A percentile compares a stretch with the other conserved stretches of the same genome.
Evolutionary conservation across 345 rosid genomes (phyloP).

Genomic region (Cardamine occulta): DNA sequence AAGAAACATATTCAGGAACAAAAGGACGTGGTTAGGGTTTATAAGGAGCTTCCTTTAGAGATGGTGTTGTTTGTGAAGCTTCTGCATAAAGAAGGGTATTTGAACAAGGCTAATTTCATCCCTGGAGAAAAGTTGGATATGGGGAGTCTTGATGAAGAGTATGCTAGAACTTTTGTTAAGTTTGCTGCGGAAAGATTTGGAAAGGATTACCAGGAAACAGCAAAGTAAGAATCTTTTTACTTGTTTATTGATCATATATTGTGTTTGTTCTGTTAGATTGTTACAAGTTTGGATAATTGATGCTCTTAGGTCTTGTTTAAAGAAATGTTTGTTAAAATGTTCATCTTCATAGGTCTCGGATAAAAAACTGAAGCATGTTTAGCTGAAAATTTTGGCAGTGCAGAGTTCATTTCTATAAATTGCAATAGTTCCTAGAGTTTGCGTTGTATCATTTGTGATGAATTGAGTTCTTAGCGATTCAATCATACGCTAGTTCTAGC

Average conservation of each 20-base stretch:
- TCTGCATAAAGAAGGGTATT: slow-evolving; percentile 64
- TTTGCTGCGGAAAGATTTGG: slow-evolving; percentile 64
- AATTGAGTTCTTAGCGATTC: neutral
- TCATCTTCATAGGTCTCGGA: neutral
- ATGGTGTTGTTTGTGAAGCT: slow-evolving; percentile 58
- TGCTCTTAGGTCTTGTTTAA: neutral
- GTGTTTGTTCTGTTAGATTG: slow-evolving; percentile 1
- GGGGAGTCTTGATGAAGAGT: slow-evolving; percentile 58
- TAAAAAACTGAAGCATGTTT: neutral
- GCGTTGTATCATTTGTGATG: neutral
- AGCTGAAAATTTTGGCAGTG: neutral
- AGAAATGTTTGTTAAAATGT: neutral
- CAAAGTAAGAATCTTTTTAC: slow-evolving; percentile 58
- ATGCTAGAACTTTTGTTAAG: slow-evolving; percentile 63
- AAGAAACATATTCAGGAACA: slow-evolving; percentile 5
- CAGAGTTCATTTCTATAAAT: neutral
- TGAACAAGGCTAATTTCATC: slow-evolving; percentile 68
- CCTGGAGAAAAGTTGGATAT: slow-evolving; percentile 47
- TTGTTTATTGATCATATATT: neutral
- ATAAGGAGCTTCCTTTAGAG: slow-evolving; percentile 61
- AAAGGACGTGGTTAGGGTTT: slow-evolving; percentile 34
- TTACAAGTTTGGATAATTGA: neutral
- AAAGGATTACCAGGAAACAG: slow-evolving; percentile 70
- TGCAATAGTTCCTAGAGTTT: neutral
- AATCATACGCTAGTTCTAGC: neutral